Conservation (phyloP, 2,329 filamentous ascomycete species). For the Cercospora sesami region DNA sequence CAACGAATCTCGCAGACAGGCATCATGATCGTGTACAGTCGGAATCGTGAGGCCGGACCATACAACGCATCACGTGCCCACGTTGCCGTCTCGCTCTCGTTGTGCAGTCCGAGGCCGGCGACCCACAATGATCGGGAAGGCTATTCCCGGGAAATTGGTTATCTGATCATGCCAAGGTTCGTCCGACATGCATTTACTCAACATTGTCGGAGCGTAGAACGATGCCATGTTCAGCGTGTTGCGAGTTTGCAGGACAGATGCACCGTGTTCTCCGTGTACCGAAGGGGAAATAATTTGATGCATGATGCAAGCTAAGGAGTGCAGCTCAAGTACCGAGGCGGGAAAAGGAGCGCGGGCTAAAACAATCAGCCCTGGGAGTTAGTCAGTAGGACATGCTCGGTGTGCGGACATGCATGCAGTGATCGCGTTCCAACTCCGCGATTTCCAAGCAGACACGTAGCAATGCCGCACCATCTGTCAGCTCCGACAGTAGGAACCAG, state of each 20-base stretch:
- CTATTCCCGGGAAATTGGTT: not conserved
- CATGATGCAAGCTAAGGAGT: not conserved
- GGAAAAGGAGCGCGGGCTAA: not conserved
- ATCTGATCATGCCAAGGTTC: slow-evolving; percentile 3
- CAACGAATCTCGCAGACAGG: not conserved
- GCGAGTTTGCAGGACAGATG: not conserved
- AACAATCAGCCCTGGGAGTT: not conserved
- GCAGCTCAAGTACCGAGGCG: not conserved
- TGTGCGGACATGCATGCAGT: not conserved
- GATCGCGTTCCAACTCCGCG: not conserved
- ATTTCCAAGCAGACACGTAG: not conserved
- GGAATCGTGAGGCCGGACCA: not conserved
- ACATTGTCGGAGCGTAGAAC: not conserved
- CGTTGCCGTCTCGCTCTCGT: not conserved
- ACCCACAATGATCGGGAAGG: not conserved
- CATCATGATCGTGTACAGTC: not conserved
- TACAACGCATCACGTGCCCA: not conserved
- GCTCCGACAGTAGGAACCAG: not conserved
- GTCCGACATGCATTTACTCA: not conserved
- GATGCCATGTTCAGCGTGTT: not conserved
- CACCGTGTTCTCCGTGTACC: not conserved
- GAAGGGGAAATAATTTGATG: not conserved
- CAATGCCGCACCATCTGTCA: not conserved
- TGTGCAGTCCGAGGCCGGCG: not conserved
- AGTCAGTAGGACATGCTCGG: not conserved